Base-by-base conservation (phyloP, 305 asterid species). In the Fraxinus sp. region DNA sequence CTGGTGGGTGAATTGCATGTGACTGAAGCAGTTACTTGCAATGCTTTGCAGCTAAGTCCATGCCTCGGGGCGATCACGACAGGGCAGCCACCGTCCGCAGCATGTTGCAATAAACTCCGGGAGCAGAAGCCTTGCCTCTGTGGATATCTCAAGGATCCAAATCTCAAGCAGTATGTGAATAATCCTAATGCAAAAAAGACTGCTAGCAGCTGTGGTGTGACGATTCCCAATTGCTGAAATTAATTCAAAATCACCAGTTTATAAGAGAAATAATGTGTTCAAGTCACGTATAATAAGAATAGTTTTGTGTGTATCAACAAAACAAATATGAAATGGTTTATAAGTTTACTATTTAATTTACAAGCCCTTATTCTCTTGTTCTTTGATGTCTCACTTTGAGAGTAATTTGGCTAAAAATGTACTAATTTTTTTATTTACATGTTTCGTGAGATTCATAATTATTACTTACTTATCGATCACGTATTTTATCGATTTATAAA, bases 61-160 rank as follows among this genome's bases (percentile, higher is more conserved):
- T 90, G 96, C 80, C 10, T 77, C 0, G 81, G 30, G 3, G 88
- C 93, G 9, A 79, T 92, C 78, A 52, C 79, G 5, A 75, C 83
- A 0, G 77, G 77, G 0, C 9, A 7, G 3, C 0, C 77, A 2
- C 90, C 94, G 11, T 83, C 94, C 4, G 0, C 59, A 0, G 80
- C 5, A 1, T 92, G 96, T 57, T 90, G 96, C 84, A 2, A 1
- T 2, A 81, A 79, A 39, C 86, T 92, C 36, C 87, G 74, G 79
- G 81, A 33, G 77, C 92, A 90, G 26, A 49, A 79, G 74, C 84
- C 91, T 5, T 92, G 95, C 75, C 77, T 90, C 79, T 90, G 95
- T 68, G 57, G 43, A 7, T 90, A 85, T 85, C 1, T 87, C 0
- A 84, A 68, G 5, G 81, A 90, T 83, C 94, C 95, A 0, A 3